phyloP scores from a whole-genome alignment of 1,284 basidiomycete species.

The Thelephora terrestris region DNA sequence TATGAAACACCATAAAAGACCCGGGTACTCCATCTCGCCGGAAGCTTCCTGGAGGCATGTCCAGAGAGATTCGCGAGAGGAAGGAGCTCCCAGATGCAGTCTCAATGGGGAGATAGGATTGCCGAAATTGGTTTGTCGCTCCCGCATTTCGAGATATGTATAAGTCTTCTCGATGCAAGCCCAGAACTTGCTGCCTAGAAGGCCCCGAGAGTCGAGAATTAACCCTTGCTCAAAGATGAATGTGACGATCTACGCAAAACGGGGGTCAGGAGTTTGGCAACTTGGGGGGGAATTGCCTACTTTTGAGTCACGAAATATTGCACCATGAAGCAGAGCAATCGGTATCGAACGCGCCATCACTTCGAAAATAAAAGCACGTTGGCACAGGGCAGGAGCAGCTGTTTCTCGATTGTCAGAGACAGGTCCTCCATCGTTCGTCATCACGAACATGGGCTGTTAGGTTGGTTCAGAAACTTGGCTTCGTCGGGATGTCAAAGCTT shows the following conservation, averaged over 20 bases:
- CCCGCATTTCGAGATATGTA: not conserved
- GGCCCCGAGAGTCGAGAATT: conserved; percentile 11
- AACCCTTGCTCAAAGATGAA: conserved; percentile 34
- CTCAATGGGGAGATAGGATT: not conserved
- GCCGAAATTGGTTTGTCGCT: not conserved
- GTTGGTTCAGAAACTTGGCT: conserved; percentile 2
- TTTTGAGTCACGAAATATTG: conserved; percentile 54
- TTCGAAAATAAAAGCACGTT: conserved; percentile 38
- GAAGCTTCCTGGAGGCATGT: not conserved
- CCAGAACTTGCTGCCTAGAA: conserved; percentile 15
- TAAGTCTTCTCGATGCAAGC: conserved; percentile 3
- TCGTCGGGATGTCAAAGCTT: conserved; percentile 2
- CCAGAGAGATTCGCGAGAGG: not conserved
- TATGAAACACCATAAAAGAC: conserved; percentile 27
- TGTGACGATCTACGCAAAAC: conserved; percentile 29
- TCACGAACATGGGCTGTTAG: conserved; percentile 54
- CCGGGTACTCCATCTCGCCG: conserved; percentile 1
- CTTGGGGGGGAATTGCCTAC: conserved; percentile 21
- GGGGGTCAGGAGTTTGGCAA: not conserved
- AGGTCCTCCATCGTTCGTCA: conserved; percentile 44
- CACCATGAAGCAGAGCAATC: conserved; percentile 38
- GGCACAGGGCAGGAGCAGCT: conserved; percentile 29
- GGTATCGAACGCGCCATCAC: conserved; percentile 40
- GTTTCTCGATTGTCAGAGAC: conserved; percentile 10
- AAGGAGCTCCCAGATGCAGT: no score